phyloP scores from a whole-genome alignment of 2,329 filamentous ascomycete genomes.

The Talaromyces sp. region DNA sequence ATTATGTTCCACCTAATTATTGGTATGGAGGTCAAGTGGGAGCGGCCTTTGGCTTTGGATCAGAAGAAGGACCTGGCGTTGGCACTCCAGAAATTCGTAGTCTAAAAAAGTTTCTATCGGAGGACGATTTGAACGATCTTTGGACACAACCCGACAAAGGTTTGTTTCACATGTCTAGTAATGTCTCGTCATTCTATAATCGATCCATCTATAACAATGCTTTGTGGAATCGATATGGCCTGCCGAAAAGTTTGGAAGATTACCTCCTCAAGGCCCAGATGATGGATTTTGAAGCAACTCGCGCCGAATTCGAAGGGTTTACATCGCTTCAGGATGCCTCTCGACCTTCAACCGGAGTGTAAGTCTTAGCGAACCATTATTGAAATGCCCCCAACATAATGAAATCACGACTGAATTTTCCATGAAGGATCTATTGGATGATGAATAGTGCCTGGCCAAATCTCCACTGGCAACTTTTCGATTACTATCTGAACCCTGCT shows the following conservation, averaged over 20 bases:
- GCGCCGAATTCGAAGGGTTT: conserved; percentile 59
- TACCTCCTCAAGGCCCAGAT: conserved; percentile 61
- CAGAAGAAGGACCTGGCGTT: conserved; percentile 60
- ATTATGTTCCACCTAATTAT: conserved; percentile 64
- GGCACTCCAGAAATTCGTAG: conserved; percentile 59
- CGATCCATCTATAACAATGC: conserved; percentile 58
- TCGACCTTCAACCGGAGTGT: conserved; percentile 55
- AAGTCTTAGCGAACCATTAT: neutral
- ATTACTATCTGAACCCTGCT: conserved; percentile 58
- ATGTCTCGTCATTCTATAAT: conserved; percentile 54
- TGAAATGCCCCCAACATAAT: neutral
- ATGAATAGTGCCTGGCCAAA: conserved; percentile 63
- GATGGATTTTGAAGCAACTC: conserved; percentile 62
- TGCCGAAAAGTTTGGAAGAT: conserved; percentile 52
- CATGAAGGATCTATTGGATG: conserved; percentile 60
- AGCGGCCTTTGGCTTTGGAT: conserved; percentile 62
- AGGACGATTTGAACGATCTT: conserved; percentile 52
- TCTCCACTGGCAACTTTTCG: conserved; percentile 64
- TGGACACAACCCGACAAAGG: conserved; percentile 55
- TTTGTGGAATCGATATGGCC: conserved; percentile 52
- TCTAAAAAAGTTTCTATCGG: conserved; percentile 53
- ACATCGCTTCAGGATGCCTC: conserved; percentile 49
- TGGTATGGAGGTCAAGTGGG: conserved; percentile 57
- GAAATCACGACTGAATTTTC: neutral
- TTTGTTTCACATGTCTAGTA: conserved; percentile 60